Evolutionary conservation across 2,329 filamentous ascomycete species (phyloP).

Genomic region (Corynespora cassiicola): DNA sequence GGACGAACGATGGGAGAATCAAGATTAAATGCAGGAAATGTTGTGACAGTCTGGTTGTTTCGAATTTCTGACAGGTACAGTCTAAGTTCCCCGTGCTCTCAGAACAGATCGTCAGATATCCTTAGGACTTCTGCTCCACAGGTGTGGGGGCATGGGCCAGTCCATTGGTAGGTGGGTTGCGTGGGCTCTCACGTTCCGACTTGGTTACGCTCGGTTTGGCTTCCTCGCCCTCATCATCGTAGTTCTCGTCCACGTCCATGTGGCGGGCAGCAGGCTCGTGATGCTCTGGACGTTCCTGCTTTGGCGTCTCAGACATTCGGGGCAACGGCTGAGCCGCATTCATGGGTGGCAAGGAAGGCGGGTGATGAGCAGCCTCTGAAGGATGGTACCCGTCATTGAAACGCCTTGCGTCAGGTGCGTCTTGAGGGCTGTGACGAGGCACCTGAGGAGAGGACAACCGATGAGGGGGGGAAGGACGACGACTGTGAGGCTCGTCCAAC

Average conservation of each 20-base stretch:
- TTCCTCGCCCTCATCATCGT: slow-evolving; percentile 92
- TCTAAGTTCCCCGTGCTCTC: no score
- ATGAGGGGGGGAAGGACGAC: slow-evolving; percentile 61
- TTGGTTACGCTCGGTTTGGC: slow-evolving; percentile 62
- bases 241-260: slow-evolving; percentile 97
- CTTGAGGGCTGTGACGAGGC: slow-evolving; percentile 77
- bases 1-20: no score
- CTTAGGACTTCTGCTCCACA: slow-evolving; percentile 46
- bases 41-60: no score
- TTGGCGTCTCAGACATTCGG: slow-evolving; percentile 59
- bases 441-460: slow-evolving; percentile 61
- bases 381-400: slow-evolving; percentile 84
- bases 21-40: no score
- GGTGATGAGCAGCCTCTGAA: slow-evolving; percentile 90
- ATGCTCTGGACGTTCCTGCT: slow-evolving; percentile 52
- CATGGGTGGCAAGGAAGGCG: slow-evolving; percentile 65
- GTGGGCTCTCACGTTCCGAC: slow-evolving; percentile 54
- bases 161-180: slow-evolving; percentile 41
- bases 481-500: slow-evolving; percentile 82
- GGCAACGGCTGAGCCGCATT: slow-evolving; percentile 54
- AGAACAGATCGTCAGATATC: no score
- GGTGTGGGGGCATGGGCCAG: slow-evolving; percentile 39
- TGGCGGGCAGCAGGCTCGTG: slow-evolving; percentile 89
- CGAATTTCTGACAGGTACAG: no score
- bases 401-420: slow-evolving; percentile 66